These are phyloP conservation scores for Colletotrichum sp. DNA, from an alignment of 2,329 filamentous ascomycete genomes.

Conservation along the genomic window DNA sequence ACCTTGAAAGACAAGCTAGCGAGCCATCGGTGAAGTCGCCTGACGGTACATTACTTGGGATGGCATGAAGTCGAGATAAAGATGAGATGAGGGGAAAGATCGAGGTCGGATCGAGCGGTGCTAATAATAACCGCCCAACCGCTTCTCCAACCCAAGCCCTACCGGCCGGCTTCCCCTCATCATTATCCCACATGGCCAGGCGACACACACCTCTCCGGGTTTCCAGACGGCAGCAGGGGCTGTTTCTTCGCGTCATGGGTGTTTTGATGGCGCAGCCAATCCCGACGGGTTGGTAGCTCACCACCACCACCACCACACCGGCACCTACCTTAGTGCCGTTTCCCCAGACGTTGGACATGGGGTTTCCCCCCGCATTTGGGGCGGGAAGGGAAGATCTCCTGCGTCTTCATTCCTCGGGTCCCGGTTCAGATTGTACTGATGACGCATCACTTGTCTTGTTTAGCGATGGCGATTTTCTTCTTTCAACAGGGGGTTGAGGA, in stretches of 20 bases:
- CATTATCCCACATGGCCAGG: slow-evolving; percentile 10
- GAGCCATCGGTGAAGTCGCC: background rate
- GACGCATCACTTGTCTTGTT: background rate
- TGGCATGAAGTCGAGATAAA: slow-evolving; percentile 5
- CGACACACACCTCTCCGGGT: background rate
- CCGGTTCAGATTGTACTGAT: background rate
- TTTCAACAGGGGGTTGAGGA: background rate
- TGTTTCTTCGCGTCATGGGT: background rate
- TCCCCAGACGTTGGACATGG: background rate
- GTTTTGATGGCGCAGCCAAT: background rate
- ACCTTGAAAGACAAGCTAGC: background rate
- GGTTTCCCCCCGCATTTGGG: background rate
- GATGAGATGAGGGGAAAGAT: background rate
- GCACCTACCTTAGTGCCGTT: background rate
- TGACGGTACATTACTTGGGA: background rate
- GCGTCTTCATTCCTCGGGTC: background rate
- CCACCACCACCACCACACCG: background rate
- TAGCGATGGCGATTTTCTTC: background rate
- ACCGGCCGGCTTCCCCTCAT: background rate
- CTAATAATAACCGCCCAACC: background rate
- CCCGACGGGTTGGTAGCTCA: background rate
- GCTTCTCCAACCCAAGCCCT: background rate
- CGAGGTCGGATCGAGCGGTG: background rate
- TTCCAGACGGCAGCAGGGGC: background rate
- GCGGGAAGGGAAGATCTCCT: background rate